phyloP scores from a whole-genome alignment of 2,329 filamentous ascomycete species.

The Neonectria hederae region DNA sequence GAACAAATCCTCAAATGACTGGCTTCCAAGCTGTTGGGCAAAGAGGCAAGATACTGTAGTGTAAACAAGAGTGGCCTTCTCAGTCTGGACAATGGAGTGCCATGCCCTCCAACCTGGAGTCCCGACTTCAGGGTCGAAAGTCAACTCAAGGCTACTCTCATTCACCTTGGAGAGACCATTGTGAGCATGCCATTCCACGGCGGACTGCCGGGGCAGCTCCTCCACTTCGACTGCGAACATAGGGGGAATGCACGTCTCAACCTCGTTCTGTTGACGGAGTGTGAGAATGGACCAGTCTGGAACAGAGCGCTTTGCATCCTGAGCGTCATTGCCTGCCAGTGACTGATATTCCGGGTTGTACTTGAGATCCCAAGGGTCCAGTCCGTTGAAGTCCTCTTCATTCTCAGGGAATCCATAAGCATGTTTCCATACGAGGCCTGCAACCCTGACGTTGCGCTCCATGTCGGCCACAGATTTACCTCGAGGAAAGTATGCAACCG shows the following conservation, averaged over 20 bases:
- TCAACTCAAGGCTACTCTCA: slow-evolving; percentile 42
- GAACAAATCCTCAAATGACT: slow-evolving; percentile 22
- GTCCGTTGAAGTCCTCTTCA: slow-evolving; percentile 60
- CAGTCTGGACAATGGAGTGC: slow-evolving; percentile 41
- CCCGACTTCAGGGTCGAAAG: slow-evolving; percentile 28
- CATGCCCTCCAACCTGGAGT: slow-evolving; percentile 42
- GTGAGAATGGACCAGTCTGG: slow-evolving; percentile 62
- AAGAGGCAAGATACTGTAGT: slow-evolving; percentile 40
- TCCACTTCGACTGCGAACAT: slow-evolving; percentile 81
- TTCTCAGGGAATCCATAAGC: slow-evolving; percentile 54
- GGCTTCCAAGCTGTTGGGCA: neutral
- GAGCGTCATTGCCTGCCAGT: slow-evolving; percentile 45
- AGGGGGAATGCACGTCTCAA: slow-evolving; percentile 61
- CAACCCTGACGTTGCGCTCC: slow-evolving; percentile 52
- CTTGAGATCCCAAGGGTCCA: slow-evolving; percentile 75
- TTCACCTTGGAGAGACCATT: slow-evolving; percentile 60
- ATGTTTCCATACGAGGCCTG: slow-evolving; percentile 58
- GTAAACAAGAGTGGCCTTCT: slow-evolving; percentile 42
- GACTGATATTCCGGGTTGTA: slow-evolving; percentile 64
- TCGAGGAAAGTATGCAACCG: slow-evolving; percentile 75
- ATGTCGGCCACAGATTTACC: slow-evolving; percentile 42
- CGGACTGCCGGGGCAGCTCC: slow-evolving; percentile 76
- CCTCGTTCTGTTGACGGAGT: slow-evolving; percentile 49
- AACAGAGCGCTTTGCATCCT: slow-evolving; percentile 44
- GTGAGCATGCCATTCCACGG: slow-evolving; percentile 85